Base-by-base conservation (phyloP, 2,329 filamentous ascomycete genomes). In the Cladosporium sphaerospermum region DNA sequence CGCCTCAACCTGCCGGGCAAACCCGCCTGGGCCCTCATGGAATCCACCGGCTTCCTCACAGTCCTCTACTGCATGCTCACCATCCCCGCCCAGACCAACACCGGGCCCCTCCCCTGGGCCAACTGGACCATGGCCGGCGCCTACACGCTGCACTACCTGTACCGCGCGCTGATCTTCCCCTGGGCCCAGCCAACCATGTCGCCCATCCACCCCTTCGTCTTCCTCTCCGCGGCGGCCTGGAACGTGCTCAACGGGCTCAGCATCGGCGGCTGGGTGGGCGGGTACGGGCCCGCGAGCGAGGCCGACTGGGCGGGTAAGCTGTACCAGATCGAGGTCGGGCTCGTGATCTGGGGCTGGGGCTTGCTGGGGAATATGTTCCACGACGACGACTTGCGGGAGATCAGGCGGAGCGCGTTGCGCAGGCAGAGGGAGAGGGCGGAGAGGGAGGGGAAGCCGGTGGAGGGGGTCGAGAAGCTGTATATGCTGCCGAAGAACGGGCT, bases 101-200 rank as follows among this genome's bases (percentile, higher is more conserved):
- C 87, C 55, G 68, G 71, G 2, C 51, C 44, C 4, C 72, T 92
- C 37, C 87, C 88, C 1, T 88, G 82, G 83, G 84, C 86, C 64
- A 92, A 92, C 69, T 85, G 85, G 72, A 81, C 86, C 13, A 82
- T 93, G 64, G 86, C 80, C 9, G 83, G 77, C 10, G 74, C 90
- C 47, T 92, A 77, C 63, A 77, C 87, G 33, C 81, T 92, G 53
- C 93, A 99, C 74, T 99, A 99, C 76, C 61, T 83, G 66, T 95
- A 99, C 77, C 89, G 93, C 57, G 91, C 93, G 9, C 70, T 97
- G 53, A 72, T 95, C 57, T 86, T 84, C 53, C 92, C 93, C 2
- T 77, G 92, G 59, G 73, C 82, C 37, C 89, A 92, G 58, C 92
- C 92, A 0, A 90, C 85, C 75, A 96, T 99, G 86, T 89, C 90